Evolutionary conservation across 805 yeast species (phyloP), one percentile per base, ranked within the genome.

Genomic region (Suhomyces vadensis): DNA sequence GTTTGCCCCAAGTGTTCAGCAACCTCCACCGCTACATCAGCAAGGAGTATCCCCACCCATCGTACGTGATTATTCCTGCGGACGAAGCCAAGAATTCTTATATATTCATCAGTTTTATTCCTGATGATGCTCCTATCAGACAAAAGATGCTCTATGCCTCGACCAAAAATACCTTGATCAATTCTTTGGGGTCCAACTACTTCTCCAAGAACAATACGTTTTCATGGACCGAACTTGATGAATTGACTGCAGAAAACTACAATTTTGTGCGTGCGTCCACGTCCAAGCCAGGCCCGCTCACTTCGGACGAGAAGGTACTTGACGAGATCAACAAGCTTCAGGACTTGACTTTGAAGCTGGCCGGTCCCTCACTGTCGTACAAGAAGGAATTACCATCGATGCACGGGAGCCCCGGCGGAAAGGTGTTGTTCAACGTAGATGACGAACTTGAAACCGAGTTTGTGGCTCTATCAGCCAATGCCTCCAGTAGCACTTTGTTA

Each of bases 101-200:
- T 25, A 74, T 79, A 3, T 90, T 92, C 55, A 77, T 90, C 37
- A 81, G 94, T 16, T 91, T 76, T 66, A 91, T 92, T 42, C 97
- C 99, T 0, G 97, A 92, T 61, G 64, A 64, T 40, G 87, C 97
- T 6, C 81, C 83, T 2, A 91, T 92, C 29, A 78, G 90, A 46
- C 75, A 78, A 44, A 94, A 92, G 63, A 94, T 94, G 97, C 73
- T 94, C 39, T 94, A 91, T 62, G 98, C 98, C 4, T 87, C 97
- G 2, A 83, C 95, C 8, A 88, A 88, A 49, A 85, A 81, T 61
- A 81, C 94, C 1, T 64, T 94, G 27, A 67, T 87, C 44, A 80
- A 86, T 53, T 83, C 85, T 49, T 71, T 92, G 31, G 97, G 97
- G 6, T 76, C 77, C 4, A 76, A 74, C 44, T 65, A 68, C 42